phyloP scores from a whole-genome alignment of 768 basidiomycete species.

The Galerina marginata region DNA sequence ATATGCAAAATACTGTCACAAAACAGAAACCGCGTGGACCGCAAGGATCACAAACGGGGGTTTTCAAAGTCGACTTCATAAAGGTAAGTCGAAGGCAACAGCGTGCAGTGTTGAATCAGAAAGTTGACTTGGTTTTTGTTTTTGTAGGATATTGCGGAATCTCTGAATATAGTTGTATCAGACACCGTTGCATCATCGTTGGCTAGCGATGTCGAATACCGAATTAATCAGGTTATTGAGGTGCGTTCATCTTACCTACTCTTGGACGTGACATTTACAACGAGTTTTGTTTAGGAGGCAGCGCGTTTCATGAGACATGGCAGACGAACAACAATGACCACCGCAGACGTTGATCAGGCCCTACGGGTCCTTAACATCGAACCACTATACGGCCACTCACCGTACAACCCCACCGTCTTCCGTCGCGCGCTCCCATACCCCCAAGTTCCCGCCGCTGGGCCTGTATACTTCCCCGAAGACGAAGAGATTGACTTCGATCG shows the following conservation, averaged over 20 bases:
- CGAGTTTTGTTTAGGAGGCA: conserved; percentile 69
- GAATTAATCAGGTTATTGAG: conserved; percentile 94
- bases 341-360: conserved; percentile 92
- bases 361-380: conserved; percentile 95
- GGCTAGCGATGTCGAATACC: conserved; percentile 96
- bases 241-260: conserved; percentile 42
- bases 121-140: neutral
- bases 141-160: conserved; percentile 88
- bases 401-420: conserved; percentile 67
- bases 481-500: conserved; percentile 98
- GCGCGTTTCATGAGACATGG: conserved; percentile 97
- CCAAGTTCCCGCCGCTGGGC: conserved; percentile 56
- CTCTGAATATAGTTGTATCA: conserved; percentile 78
- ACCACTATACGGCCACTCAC: conserved; percentile 87
- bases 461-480: conserved; percentile 94
- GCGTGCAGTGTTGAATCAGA: neutral
- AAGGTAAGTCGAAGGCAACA: conserved; percentile 47
- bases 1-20: conserved; percentile 19
- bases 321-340: conserved; percentile 86
- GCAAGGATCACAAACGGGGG: conserved; percentile 58
- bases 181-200: conserved; percentile 83
- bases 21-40: conserved; percentile 55
- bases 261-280: neutral
- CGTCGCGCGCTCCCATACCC: conserved; percentile 62
- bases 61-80: conserved; percentile 67